Evolutionary conservation across 257 asterid species (phyloP), one percentile per base, ranked within the genome.

Genomic region (Solanum chiquidenum): DNA sequence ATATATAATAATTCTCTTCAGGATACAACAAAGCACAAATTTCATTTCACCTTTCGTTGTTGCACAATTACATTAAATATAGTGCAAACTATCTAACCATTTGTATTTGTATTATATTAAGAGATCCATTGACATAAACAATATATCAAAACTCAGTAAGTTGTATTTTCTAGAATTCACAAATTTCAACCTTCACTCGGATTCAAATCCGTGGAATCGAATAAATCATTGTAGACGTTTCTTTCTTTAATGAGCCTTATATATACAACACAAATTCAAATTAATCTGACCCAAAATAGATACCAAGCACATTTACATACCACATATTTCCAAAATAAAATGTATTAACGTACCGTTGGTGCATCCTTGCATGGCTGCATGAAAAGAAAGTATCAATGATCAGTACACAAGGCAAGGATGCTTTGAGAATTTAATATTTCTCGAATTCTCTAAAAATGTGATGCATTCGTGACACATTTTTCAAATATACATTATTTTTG

Each of bases 291-390:
- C 18, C 18, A 44, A 44, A 44, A 44, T 6, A 44, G 4, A 44
- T 12, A 44, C 2, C 18, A 2, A 44, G 4, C 55, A 12, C 55
- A 44, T 44, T 4, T 46, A 46, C 58, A 29, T 31, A 44, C 55
- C 9, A 29, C 76, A 69, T 18, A 55, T 12, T 29, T 35, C 29
- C 6, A 37, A 75, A 35, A 88, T 23, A 5, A 75, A 77, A 29
- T 87, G 18, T 23, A n/a, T 64, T 4, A 64, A 83, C 97, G 3
- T 94, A 95, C 99, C 94, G 99, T 95, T 25, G 99, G 99, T 91
- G 98, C 98, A 31, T 40, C 44, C 89, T 86, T 91, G 94, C 99
- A 95, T 87, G 95, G 93, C 98, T 95, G 95, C 91, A 92, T 69
- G 86, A 25, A 29, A 31, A 52, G 29, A 38, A 52, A 38, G 89